Evolutionary conservation across 768 basidiomycete genomes (phyloP), one percentile per base, ranked within the genome.

Genomic region (Lentinula edodes): DNA sequence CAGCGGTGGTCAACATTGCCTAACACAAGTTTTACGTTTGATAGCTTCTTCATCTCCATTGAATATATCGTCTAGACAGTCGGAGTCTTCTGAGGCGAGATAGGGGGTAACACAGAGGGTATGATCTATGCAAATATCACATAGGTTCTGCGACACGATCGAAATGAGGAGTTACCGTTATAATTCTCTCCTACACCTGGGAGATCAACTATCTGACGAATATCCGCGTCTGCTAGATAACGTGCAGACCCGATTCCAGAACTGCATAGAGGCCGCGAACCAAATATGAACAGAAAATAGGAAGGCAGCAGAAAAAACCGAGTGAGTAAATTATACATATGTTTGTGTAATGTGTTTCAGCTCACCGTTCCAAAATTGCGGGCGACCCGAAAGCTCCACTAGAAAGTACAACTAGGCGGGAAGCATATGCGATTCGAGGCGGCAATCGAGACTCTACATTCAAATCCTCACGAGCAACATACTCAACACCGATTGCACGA

Each of bases 111-210:
- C 66, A 0, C 66, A 55, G 3, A 70, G 63, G 16, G 68, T 69
- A 59, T 76, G 43, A n/a, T 51, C 39, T 45, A 39, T 10, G 10
- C 32, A 32, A 35, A 23, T 28, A 28, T 28, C 28, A 28, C 28
- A 28, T 28, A 28, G 28, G 28, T 28, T 3, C 28, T 28, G 28
- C 3, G 28, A 2, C 2, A 28, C 1, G 28, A 50, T 1, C 13
- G 18, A 28, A 16, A 4, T 28, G 23, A 50, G 20, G n/a, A 52
- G 13, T 23, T 13, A 70, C 72, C 74, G 16, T 69, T 66, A 36
- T 72, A 75, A 61, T 84, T 83, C 66, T 79, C 77, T 6, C 85
- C 84, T 1, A 87, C 84, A 35, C 80, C 79, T 1, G 83, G 83
- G 10, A 85, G 76, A 51, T 83, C 79, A 13, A 82, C 67, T 45